phyloP scores from a whole-genome alignment of 2,329 filamentous ascomycete species.

The Aspergillus quadrilineatus region DNA sequence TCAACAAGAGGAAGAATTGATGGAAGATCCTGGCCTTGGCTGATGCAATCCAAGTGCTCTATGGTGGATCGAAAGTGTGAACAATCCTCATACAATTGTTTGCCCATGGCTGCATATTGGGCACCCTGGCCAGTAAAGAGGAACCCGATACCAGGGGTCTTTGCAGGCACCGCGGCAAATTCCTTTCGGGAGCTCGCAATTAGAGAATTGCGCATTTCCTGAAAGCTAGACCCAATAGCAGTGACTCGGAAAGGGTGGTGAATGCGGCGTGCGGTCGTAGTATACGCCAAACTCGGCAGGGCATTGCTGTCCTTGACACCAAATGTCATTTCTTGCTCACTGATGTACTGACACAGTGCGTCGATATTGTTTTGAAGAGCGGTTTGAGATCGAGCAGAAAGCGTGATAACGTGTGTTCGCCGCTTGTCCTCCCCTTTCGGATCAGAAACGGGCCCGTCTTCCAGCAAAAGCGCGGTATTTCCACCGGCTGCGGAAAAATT shows the following conservation, averaged over 20 bases:
- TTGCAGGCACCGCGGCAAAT: conserved; percentile 18
- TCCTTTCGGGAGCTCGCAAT: conserved; percentile 12
- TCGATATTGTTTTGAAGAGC: conserved; percentile 57
- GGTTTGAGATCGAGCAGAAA: conserved; percentile 51
- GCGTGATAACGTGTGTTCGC: conserved; percentile 55
- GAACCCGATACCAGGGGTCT: conserved; percentile 23
- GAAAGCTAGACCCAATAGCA: conserved; percentile 23
- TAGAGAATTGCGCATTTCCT: conserved; percentile 12
- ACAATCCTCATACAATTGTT: conserved; percentile 33
- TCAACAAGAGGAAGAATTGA: conserved; percentile 38
- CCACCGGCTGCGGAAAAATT: conserved; percentile 71
- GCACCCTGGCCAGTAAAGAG: conserved; percentile 42
- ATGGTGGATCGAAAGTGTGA: conserved; percentile 32
- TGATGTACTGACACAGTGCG: conserved; percentile 54
- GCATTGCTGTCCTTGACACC: conserved; percentile 47
- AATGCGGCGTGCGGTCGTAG: conserved; percentile 59
- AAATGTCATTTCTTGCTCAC: conserved; percentile 13
- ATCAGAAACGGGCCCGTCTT: conserved; percentile 55
- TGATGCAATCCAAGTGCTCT: conserved; percentile 32
- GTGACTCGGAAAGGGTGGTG: conserved; percentile 41
- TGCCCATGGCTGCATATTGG: conserved; percentile 37
- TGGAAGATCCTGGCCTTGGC: conserved; percentile 34
- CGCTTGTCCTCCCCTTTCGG: conserved; percentile 51
- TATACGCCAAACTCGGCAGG: conserved; percentile 59
- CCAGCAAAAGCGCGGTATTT: conserved; percentile 66